Percentiles rank a stretch among this genome's conserved stretches.
Conservation (phyloP, 129 eudicot species). For the Flaveria ramosissima region DNA sequence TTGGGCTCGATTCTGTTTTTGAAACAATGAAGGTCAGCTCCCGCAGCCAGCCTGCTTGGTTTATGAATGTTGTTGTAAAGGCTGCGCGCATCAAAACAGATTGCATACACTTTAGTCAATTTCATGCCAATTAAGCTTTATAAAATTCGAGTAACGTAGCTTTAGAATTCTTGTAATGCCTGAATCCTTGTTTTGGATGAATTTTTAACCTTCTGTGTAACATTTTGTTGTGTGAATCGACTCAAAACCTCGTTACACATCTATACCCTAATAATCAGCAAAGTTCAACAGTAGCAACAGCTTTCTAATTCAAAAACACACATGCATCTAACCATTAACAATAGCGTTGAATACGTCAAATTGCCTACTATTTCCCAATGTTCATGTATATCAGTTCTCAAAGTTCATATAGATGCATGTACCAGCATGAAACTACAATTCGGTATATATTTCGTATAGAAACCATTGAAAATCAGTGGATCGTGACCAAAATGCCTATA, state of each 20-base stretch:
- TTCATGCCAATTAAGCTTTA: not conserved
- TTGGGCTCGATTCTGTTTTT: conserved; percentile 82
- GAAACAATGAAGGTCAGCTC: conserved; percentile 85
- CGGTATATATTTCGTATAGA: not conserved
- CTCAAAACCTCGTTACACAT: not conserved
- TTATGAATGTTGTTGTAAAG: conserved; percentile 74
- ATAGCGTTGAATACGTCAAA: not conserved
- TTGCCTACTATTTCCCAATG: no score
- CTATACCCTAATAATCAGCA: not conserved
- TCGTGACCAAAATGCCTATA: not conserved
- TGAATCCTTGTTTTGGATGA: not conserved
- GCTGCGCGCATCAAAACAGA: conserved; percentile 50
- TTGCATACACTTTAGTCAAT: not conserved
- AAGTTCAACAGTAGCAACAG: not conserved
- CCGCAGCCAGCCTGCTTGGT: conserved; percentile 73
- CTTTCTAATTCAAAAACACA: not conserved
- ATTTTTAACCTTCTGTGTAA: not conserved
- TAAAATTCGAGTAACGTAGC: not conserved
- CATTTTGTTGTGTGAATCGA: not conserved
- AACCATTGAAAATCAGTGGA: not conserved
- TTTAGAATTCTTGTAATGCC: not conserved
- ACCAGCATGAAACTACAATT: not conserved
- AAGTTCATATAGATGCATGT: no score
- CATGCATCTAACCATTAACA: conserved; percentile 5
- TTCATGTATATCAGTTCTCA: no score